Base-by-base conservation (phyloP, 2,329 filamentous ascomycete species). In the Pseudogymnoascus destructans region DNA sequence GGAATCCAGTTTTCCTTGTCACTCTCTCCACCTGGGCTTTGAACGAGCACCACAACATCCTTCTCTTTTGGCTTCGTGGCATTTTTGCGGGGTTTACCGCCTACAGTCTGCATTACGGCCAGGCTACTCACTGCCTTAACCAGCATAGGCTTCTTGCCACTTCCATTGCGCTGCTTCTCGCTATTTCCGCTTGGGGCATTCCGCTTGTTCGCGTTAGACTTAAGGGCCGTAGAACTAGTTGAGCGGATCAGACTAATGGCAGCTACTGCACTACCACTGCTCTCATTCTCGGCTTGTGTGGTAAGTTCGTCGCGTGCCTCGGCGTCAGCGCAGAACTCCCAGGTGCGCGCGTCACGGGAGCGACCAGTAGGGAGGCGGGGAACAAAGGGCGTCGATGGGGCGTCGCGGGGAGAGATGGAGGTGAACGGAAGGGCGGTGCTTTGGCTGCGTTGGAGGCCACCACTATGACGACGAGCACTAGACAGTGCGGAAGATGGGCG, bases 1-100 rank as follows among this genome's bases (percentile, higher is more conserved):
- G 76, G 84, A 67, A 75, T 80, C 79, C 89, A 95, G 68, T 97
- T 97, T 73, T 97, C 92, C 73, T 97, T 97, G 70, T 97, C 92
- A 1, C 89, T 95, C 66, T 95, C 91, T 55, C 82, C 76, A 70
- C 73, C 80, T 13, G 80, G 77, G 62, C 65, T 77, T 73, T 35
- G 72, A 71, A 64, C 75, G 74, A 61, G 64, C 63, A 38, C 61
- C 60, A 63, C 63, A 66, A 70, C 66, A 65, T 76, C 67, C 65
- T 69, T 68, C 3, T 57, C 57, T 9, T 61, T 35, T n/a, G 19
- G 13, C 35, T 40, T 42, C 5, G 23, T 70, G 19, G 17, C 63
- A 60, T 64, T 66, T 67, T 67, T 60, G 61, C 67, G 63, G 65
- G 70, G 69, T 60, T 61, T 66, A 64, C 62, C 61, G 63, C 61